Conservation (phyloP, 352 stramenopile species). For the Globisporangium heterothallicum region DNA sequence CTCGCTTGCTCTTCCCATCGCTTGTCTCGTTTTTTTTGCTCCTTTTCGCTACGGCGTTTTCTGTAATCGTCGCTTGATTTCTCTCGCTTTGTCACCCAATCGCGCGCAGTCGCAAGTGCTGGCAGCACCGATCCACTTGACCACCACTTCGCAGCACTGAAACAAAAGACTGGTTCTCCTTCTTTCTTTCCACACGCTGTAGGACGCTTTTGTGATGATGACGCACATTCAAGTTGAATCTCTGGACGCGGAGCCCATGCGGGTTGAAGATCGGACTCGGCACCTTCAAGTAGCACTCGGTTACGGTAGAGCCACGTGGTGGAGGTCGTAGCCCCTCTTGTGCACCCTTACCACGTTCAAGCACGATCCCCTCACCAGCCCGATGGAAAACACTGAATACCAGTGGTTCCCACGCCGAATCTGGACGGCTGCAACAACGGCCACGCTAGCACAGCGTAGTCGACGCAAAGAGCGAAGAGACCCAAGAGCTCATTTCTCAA, state of each 20-base stretch:
- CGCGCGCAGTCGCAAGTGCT: too few species aligned
- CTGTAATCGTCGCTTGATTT: not conserved
- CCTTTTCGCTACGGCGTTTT: not conserved
- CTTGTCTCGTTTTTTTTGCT: not conserved
- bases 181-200: not conserved
- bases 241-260: not conserved
- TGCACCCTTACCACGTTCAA: not conserved
- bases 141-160: not conserved
- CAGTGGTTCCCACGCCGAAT: too few species aligned
- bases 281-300: constrained; percentile 4
- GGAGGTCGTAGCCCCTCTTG: too few species aligned
- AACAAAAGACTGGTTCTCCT: constrained; percentile 1
- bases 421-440: too few species aligned
- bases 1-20: not conserved
- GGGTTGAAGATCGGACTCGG: constrained; percentile 8
- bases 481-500: constrained; percentile 6
- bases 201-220: not conserved
- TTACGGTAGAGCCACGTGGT: too few species aligned
- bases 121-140: constrained; percentile 1
- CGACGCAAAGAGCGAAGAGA: not conserved
- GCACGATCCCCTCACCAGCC: too few species aligned
- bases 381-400: too few species aligned
- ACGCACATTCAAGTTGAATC: constrained; percentile 13
- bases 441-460: too few species aligned
- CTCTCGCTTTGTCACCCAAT: too few species aligned